These are phyloP conservation scores for Cercospora sp. DNA, from an alignment of 2,329 filamentous ascomycete genomes.

Conservation along the genomic window DNA sequence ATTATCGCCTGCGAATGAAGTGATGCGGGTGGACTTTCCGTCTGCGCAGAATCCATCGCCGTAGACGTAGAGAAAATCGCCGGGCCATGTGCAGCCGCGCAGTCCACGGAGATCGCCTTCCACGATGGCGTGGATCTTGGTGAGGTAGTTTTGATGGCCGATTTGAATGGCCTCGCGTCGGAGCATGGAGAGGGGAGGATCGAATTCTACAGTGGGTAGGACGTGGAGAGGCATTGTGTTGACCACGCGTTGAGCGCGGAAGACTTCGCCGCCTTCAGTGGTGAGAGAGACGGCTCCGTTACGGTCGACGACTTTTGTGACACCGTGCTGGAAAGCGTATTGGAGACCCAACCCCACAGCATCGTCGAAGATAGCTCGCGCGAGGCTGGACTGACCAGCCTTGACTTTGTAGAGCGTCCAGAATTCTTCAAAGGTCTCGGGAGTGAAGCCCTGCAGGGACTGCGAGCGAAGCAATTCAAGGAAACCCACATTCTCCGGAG, in stretches of 20 bases:
- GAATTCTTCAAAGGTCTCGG: background rate
- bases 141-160: conserved; percentile 36
- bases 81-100: background rate
- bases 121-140: conserved; percentile 34
- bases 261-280: background rate
- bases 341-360: background rate
- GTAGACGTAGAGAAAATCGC: conserved; percentile 12
- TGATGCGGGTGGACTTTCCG: background rate
- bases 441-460: background rate
- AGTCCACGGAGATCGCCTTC: conserved; percentile 3
- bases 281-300: too few species aligned
- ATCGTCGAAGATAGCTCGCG: background rate
- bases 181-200: conserved; percentile 31
- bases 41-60: conserved; percentile 4
- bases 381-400: background rate
- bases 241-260: conserved; percentile 20
- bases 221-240: conserved; percentile 29
- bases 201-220: conserved; percentile 31
- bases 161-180: conserved; percentile 30
- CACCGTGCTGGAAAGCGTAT: too few species aligned
- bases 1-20: too few species aligned
- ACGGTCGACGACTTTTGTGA: too few species aligned
- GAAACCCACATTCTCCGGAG: too few species aligned
- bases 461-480: background rate
- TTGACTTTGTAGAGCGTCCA: background rate